These are phyloP conservation scores for Cladosporium austrohemisphaericum DNA, from an alignment of 2,329 filamentous ascomycete genomes.

Conservation along the genomic window DNA sequence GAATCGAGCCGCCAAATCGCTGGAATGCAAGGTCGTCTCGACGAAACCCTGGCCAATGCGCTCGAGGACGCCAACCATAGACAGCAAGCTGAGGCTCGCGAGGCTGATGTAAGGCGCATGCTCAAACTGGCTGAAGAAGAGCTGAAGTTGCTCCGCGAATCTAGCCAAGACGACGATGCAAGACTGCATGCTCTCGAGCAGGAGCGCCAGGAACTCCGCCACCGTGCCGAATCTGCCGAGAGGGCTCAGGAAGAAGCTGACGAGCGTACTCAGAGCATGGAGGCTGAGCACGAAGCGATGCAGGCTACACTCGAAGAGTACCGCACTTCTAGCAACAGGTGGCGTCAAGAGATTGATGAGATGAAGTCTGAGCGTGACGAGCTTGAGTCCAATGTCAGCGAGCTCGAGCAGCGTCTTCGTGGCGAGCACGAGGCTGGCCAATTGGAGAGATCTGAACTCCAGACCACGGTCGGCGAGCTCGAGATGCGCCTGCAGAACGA, in stretches of 20 bases:
- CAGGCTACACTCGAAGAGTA: conserved; percentile 63
- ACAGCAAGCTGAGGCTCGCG: conserved; percentile 41
- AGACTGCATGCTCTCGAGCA: conserved; percentile 41
- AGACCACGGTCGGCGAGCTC: conserved; percentile 65
- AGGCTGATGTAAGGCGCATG: conserved; percentile 41
- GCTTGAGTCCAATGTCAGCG: conserved; percentile 56
- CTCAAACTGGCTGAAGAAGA: conserved; percentile 50
- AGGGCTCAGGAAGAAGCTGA: conserved; percentile 27
- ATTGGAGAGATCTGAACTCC: conserved; percentile 72
- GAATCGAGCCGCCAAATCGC: conserved; percentile 27
- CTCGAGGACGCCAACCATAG: conserved; percentile 43
- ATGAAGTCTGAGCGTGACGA: conserved; percentile 62
- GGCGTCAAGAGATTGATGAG: conserved; percentile 56
- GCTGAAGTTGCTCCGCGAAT: conserved; percentile 42
- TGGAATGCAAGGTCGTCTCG: conserved; percentile 30
- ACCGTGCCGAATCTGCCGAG: conserved; percentile 37
- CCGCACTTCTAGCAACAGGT: conserved; percentile 56
- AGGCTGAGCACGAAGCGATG: conserved; percentile 58
- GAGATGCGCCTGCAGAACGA: conserved; percentile 75
- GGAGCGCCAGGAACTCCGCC: conserved; percentile 40
- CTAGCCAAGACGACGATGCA: conserved; percentile 40
- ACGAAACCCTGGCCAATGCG: conserved; percentile 33
- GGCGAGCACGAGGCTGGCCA: conserved; percentile 62
- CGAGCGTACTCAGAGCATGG: conserved; percentile 38
- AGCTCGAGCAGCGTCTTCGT: conserved; percentile 75